These are phyloP conservation scores for Ustilago loliicola DNA, from an alignment of 1,284 basidiomycete species.

Conservation along the genomic window DNA sequence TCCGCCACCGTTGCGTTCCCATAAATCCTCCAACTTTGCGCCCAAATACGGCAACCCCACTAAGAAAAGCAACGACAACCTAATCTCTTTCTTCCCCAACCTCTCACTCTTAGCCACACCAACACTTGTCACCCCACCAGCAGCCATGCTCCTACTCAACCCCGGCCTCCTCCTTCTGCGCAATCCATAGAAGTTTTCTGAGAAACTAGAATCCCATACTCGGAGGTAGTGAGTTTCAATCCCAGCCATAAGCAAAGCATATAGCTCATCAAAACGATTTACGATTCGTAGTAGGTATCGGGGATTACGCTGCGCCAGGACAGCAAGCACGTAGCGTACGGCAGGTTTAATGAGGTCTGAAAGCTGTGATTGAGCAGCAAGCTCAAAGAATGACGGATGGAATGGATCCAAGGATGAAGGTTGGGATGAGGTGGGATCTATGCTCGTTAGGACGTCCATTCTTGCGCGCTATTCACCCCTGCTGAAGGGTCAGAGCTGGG, in stretches of 20 bases:
- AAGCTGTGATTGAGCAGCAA: constrained; percentile 94
- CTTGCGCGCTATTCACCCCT: background rate
- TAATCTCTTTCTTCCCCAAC: constrained; percentile 47
- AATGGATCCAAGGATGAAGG: constrained; percentile 68
- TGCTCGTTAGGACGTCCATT: constrained; percentile 59
- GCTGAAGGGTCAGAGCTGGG: no score
- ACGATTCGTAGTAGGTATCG: constrained; percentile 91
- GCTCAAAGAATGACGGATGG: constrained; percentile 93
- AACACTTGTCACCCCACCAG: constrained; percentile 18
- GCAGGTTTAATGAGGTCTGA: constrained; percentile 92
- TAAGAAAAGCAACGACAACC: constrained; percentile 72
- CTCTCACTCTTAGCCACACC: constrained; percentile 32
- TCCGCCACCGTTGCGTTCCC: constrained; percentile 88
- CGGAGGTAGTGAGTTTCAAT: constrained; percentile 91
- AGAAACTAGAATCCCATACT: constrained; percentile 83
- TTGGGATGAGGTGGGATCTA: constrained; percentile 58
- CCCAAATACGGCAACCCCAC: constrained; percentile 89
- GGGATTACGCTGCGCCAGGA: constrained; percentile 94
- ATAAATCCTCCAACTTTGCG: constrained; percentile 89
- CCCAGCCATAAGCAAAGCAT: constrained; percentile 86
- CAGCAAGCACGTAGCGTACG: constrained; percentile 89
- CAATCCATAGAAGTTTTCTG: constrained; percentile 92
- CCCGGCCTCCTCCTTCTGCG: constrained; percentile 81
- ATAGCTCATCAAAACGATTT: constrained; percentile 96
- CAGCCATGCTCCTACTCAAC: constrained; percentile 34